Conservation (phyloP, 1,284 basidiomycete species). For the Leccinum fuscescens region DNA sequence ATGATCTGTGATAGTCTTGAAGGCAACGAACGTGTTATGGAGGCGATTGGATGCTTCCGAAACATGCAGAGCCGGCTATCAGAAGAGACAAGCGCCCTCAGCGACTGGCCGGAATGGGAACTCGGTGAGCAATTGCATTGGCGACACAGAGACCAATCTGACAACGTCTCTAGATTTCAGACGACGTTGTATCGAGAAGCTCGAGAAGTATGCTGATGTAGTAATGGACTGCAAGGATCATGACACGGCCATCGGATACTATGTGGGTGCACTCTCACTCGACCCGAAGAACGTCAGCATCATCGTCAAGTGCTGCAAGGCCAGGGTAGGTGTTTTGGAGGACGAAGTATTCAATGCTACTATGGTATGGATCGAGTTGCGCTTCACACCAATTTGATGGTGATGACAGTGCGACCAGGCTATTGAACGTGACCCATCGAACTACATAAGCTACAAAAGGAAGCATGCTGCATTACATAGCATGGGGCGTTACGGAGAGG, state of each 20-base stretch:
- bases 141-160: no score
- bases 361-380: background rate
- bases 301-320: background rate
- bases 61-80: background rate
- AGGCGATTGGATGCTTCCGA: background rate
- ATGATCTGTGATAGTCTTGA: background rate
- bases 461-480: background rate
- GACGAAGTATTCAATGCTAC: background rate
- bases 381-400: background rate
- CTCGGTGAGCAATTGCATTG: background rate
- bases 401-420: background rate
- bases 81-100: background rate
- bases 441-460: background rate
- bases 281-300: background rate
- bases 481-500: background rate
- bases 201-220: background rate
- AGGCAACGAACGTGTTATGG: background rate
- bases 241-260: background rate
- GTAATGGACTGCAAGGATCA: background rate
- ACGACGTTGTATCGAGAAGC: background rate
- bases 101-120: background rate
- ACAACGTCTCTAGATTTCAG: background rate
- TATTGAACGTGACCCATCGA: background rate
- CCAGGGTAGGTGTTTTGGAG: background rate
- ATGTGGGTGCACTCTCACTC: background rate